Percentiles rank a stretch among this genome's conserved stretches.
Evolutionary conservation across 2,329 filamentous ascomycete species (phyloP).

Genomic region (Cordyceps cateniannulata): DNA sequence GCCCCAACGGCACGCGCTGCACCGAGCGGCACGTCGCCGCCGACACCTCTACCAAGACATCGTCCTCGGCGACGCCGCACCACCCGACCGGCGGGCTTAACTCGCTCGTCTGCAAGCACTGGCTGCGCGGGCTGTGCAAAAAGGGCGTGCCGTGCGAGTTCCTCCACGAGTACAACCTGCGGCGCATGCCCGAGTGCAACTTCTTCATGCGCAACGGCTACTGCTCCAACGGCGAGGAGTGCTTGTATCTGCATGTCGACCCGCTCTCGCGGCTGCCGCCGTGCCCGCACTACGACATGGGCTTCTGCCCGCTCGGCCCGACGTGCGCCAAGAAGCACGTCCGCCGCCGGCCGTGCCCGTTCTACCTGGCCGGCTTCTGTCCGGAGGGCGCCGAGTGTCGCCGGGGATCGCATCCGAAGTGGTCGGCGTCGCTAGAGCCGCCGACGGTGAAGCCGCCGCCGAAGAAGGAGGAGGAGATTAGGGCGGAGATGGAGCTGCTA

Average conservation of each 20-base stretch:
- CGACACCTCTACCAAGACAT: constrained; percentile 15
- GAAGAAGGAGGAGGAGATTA: constrained; percentile 40
- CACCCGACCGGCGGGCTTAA: constrained; percentile 53
- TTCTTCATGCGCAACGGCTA: constrained; percentile 92
- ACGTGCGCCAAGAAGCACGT: constrained; percentile 85
- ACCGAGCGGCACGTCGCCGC: constrained; percentile 69
- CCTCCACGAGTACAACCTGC: constrained; percentile 95
- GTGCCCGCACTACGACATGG: constrained; percentile 87
- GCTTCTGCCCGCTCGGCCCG: constrained; percentile 89
- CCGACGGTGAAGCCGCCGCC: constrained; percentile 63
- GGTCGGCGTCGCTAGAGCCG: constrained; percentile 69
- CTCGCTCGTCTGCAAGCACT: constrained; percentile 96
- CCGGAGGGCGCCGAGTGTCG: constrained; percentile 72
- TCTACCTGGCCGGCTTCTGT: constrained; percentile 91
- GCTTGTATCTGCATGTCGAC: constrained; percentile 85
- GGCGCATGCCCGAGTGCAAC: constrained; percentile 97
- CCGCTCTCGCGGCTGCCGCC: constrained; percentile 71
- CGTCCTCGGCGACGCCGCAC: constrained; percentile 16
- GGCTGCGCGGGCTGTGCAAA: constrained; percentile 94
- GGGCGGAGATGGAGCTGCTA: constrained; percentile 27
- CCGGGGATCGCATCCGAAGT: constrained; percentile 76
- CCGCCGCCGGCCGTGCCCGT: constrained; percentile 70
- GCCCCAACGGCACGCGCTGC: constrained; percentile 76
- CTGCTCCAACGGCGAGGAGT: constrained; percentile 95
- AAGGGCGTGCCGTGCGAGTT: constrained; percentile 97